Base-by-base conservation (phyloP, 306 rosid genomes). In the Arachis hypogaea region DNA sequence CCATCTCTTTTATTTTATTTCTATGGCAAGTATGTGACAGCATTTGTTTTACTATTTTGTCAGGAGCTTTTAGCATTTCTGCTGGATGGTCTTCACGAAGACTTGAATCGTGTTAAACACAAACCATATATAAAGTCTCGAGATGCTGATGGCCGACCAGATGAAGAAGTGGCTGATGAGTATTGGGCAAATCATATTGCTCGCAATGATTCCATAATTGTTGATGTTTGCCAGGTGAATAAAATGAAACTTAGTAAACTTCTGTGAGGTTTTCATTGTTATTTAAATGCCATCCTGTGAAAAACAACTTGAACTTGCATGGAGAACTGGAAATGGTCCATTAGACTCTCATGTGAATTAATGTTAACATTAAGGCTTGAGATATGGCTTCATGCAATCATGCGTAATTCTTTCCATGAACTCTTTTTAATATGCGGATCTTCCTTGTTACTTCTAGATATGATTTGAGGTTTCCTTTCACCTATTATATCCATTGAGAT, bases 131-230 rank as follows among this genome's bases (percentile, higher is more conserved):
- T 94, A 81, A 91, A 86, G 81, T 88, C 98, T 66, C 93, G 86
- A 79, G 98, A 94, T 85, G 97, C 98, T 45, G 96, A 94, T 89
- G 98, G 97, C 40, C 89, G 97, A 80, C 97, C 94, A 57, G 98
- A 91, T 80, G 98, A 94, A 89, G 97, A 89, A 77, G 98, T 94
- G 74, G 96, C 98, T 22, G 98, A 94, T 71, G 98, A 91, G 82
- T 89, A 94, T 83, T 94, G 98, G 97, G 95, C 97, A 30, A 94
- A 94, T 81, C 98, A 94, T 83, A 94, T 89, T 84, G 90, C 98
- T 55, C 98, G 97, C 46, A 94, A 94, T 82, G 98, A 94, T 80
- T 94, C 98, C 59, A 94, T 94, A 69, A 94, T 94, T 71, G 98
- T 94, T 63, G 98, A 94, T 74, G 97, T 94, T 64, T 94, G 97